Percentiles rank a stretch among this genome's conserved stretches.
phyloP scores from a whole-genome alignment of 139 green algal genomes.

The Volvox reticuliferus region DNA sequence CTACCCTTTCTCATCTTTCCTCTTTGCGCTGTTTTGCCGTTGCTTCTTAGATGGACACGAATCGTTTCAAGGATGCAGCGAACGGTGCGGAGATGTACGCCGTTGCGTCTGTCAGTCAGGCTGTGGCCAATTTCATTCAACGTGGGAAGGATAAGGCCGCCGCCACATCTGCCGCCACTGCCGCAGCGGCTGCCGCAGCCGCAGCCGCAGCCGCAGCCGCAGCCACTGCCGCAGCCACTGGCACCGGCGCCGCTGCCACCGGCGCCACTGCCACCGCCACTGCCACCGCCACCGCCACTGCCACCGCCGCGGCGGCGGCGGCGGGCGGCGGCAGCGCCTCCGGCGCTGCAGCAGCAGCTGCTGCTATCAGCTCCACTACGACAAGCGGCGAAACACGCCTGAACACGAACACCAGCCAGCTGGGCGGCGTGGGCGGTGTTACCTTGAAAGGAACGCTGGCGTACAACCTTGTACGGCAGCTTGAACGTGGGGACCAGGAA shows the following conservation, averaged over 20 bases:
- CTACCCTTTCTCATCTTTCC: no score
- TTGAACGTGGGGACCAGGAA: neutral
- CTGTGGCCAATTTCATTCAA: neutral
- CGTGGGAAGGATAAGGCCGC: neutral
- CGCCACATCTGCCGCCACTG: neutral
- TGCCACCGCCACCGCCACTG: no score
- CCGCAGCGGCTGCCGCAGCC: neutral
- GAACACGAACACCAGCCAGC: no score
- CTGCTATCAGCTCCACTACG: no score
- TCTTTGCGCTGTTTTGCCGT: no score
- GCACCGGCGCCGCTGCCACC: neutral
- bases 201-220: neutral
- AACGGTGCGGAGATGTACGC: neutral
- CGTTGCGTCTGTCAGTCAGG: neutral
- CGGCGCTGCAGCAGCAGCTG: no score
- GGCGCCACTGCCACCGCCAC: no score
- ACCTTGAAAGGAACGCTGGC: neutral
- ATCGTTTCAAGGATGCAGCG: neutral
- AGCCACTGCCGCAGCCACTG: neutral
- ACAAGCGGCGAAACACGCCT: no score
- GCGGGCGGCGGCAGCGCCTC: no score
- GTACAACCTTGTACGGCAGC: neutral
- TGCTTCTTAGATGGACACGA: conserved; percentile 23
- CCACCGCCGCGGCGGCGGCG: no score
- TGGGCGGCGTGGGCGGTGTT: neutral